phyloP scores from a whole-genome alignment of 2,329 filamentous ascomycete genomes.

The Gnomoniopsis sp. region DNA sequence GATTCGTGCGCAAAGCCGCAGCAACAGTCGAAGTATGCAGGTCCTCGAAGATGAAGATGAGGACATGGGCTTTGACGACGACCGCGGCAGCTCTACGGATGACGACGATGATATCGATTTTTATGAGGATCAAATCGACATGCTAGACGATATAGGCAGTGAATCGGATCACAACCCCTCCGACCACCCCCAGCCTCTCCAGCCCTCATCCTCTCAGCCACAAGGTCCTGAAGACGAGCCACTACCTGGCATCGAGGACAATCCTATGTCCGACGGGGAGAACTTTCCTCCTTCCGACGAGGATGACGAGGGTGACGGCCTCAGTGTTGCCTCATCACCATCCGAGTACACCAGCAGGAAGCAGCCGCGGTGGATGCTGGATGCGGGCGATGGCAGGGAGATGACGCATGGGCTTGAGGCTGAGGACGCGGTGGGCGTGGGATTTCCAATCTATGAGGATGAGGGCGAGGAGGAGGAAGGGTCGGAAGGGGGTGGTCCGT shows the following conservation, averaged over 20 bases:
- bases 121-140: constrained; percentile 26
- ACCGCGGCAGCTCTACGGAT: constrained; percentile 23
- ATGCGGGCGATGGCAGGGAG: constrained; percentile 9
- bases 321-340: constrained; percentile 44
- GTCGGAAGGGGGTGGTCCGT: no score
- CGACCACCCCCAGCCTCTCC: constrained; percentile 23
- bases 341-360: constrained; percentile 56
- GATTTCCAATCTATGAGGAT: constrained; percentile 19
- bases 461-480: neutral
- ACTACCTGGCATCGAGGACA: constrained; percentile 55
- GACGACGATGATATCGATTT: constrained; percentile 24
- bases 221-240: constrained; percentile 49
- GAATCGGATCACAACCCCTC: constrained; percentile 26
- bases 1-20: neutral
- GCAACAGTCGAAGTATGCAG: constrained; percentile 3
- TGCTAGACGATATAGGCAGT: constrained; percentile 25
- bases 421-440: constrained; percentile 7
- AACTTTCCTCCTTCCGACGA: constrained; percentile 43
- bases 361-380: constrained; percentile 33
- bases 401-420: constrained; percentile 15
- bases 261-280: constrained; percentile 43
- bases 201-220: constrained; percentile 18
- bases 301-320: constrained; percentile 30
- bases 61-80: constrained; percentile 24
- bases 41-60: constrained; percentile 28